Conservation (phyloP, 805 yeast species). For the Kluyveromyces starmeri region DNA sequence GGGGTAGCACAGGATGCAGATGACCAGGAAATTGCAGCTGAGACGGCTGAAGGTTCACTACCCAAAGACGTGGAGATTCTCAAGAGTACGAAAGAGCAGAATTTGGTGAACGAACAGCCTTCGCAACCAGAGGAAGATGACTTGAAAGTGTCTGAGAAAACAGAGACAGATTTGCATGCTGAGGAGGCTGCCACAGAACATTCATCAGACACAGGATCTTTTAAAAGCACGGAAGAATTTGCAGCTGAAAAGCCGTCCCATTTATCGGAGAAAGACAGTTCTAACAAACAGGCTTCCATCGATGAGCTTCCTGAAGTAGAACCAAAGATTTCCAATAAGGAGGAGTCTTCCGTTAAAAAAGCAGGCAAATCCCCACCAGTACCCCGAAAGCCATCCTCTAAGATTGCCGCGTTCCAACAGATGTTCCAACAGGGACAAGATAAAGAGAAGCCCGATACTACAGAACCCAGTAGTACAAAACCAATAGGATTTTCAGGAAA, state of each 20-base stretch:
- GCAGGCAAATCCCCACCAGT: conserved; percentile 50
- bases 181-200: too few relatives aligned
- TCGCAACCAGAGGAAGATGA: too few relatives aligned
- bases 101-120: not conserved
- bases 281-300: too few relatives aligned
- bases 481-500: conserved; percentile 26
- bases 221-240: too few relatives aligned
- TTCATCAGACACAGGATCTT: too few relatives aligned
- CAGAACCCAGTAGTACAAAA: conserved; percentile 13
- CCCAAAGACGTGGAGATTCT: not conserved
- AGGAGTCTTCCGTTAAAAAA: conserved; percentile 5
- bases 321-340: too few relatives aligned
- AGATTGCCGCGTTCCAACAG: conserved; percentile 74
- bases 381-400: conserved; percentile 71
- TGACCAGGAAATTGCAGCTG: not conserved
- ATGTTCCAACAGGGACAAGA: conserved; percentile 49
- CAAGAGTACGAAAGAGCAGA: not conserved
- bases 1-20: not conserved
- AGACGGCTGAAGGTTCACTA: not conserved
- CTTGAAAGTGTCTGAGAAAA: too few relatives aligned
- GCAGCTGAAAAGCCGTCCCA: too few relatives aligned
- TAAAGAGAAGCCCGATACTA: conserved; percentile 18
- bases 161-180: too few relatives aligned
- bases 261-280: too few relatives aligned
- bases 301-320: too few relatives aligned